Evolutionary conservation across 2,329 filamentous ascomycete species (phyloP), one percentile per base, ranked within the genome.

Genomic region (Anthostomella pinea): DNA sequence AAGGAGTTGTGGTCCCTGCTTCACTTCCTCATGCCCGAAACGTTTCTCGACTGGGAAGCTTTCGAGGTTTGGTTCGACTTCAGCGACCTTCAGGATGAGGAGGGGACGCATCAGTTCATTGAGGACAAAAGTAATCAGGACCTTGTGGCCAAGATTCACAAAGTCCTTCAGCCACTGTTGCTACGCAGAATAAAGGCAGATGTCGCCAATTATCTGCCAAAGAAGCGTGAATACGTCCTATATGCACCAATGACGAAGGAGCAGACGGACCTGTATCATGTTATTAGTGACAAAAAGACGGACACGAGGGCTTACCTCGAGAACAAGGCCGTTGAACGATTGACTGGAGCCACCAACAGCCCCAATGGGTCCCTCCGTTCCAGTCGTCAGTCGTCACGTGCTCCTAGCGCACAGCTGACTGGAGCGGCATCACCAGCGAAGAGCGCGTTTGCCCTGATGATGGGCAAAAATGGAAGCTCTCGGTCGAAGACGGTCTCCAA

Each of bases 31-130:
- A 75, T 97, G 30, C 93, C 91, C 0, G 86, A 86, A 24, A 90
- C 96, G 20, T 98, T 98, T 52, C 88, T 90, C 29, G 87, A 95
- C 52, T 83, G 94, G 61, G 87, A 94, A 30, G 88, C 87, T 0
- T 98, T 98, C 40, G 87, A 96, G 56, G 81, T 81, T 2, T 97
- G 91, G 90, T 98, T 98, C 45, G 91, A 98, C 60, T 98, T 98
- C 53, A 93, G 87, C 0, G 90, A 89, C 6, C 72, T 98, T 2
- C 80, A 94, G 37, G 87, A 97, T 41, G 87, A 90, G 48, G 75
- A 84, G 22, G 82, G 81, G 0, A 85, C 88, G 1, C 81, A 87
- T 32, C 79, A 90, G 28, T 84, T 95, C 33, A 75, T 94, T 6
- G 82, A 83, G 3, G 85, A 95, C 52, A 79, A 86, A 35, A 79